phyloP scores from a whole-genome alignment of 2,329 filamentous ascomycete genomes.

The Colletotrichum noveboracense region DNA sequence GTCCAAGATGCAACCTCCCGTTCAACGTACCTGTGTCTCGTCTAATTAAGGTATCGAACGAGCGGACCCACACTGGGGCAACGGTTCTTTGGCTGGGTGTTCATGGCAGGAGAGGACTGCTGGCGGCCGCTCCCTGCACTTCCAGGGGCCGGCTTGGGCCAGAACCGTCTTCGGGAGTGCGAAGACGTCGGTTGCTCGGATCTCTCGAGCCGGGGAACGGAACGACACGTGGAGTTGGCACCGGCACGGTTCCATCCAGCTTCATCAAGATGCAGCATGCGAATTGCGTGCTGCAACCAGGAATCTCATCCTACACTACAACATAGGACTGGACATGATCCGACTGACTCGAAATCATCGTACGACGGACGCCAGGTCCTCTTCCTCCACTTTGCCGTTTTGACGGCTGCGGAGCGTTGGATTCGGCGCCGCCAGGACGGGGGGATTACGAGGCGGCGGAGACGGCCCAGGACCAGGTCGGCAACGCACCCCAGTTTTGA shows the following conservation, averaged over 20 bases:
- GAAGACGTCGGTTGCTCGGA: not conserved
- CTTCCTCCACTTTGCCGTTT: not conserved
- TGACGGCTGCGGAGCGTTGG: constrained; percentile 8
- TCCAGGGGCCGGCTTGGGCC: not conserved
- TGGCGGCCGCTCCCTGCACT: not conserved
- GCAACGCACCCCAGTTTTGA: not conserved
- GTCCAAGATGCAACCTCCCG: not conserved
- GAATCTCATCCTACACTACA: not conserved
- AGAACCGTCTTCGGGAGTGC: not conserved
- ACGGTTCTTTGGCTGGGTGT: not conserved
- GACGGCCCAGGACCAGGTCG: not conserved
- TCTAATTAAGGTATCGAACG: not conserved
- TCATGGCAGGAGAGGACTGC: not conserved
- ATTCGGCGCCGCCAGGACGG: constrained; percentile 4
- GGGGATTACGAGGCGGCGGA: constrained; percentile 13
- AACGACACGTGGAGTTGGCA: not conserved
- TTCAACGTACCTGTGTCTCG: not conserved
- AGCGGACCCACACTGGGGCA: not conserved
- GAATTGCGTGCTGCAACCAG: not conserved
- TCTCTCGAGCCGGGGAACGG: not conserved
- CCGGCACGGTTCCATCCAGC: not conserved
- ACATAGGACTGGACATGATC: not conserved
- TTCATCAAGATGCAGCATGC: not conserved
- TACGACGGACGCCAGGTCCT: not conserved
- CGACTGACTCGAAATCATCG: constrained; percentile 14